phyloP scores from a whole-genome alignment of 495 filamentous ascomycete genomes.

The Annulohypoxylon stygium region DNA sequence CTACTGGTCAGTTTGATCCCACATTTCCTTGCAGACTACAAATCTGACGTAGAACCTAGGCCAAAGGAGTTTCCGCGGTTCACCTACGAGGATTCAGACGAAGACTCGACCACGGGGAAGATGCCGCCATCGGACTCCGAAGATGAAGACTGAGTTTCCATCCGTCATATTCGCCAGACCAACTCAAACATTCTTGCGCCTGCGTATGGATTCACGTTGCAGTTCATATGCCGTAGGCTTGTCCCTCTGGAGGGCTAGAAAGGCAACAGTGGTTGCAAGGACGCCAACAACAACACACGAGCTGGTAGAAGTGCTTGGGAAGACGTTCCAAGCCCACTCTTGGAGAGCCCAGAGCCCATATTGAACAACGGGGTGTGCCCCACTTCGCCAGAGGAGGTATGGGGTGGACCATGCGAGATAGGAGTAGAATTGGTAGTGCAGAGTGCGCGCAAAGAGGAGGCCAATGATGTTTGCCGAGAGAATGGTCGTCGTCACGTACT shows the following conservation, averaged over 20 bases:
- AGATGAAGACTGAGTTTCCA: slow-evolving; percentile 58
- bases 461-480: slow-evolving; percentile 86
- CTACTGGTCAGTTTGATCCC: slow-evolving; percentile 78
- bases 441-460: slow-evolving; percentile 87
- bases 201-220: slow-evolving; percentile 31
- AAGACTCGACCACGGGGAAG: slow-evolving; percentile 81
- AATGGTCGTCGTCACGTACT: slow-evolving; percentile 82
- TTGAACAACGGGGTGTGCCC: slow-evolving; percentile 78
- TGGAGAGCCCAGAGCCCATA: slow-evolving; percentile 83
- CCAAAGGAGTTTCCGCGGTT: slow-evolving; percentile 82
- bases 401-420: slow-evolving; percentile 94
- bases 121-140: slow-evolving; percentile 83
- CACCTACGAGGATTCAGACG: slow-evolving; percentile 72
- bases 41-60: slow-evolving; percentile 63
- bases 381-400: slow-evolving; percentile 87
- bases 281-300: slow-evolving; percentile 81
- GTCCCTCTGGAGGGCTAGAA: slow-evolving; percentile 54
- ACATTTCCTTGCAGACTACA: neutral
- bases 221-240: slow-evolving; percentile 31
- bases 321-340: slow-evolving; percentile 98
- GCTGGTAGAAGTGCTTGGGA: slow-evolving; percentile 87
- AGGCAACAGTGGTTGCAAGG: slow-evolving; percentile 73
- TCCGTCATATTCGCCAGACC: slow-evolving; percentile 5
- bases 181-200: slow-evolving; percentile 43
- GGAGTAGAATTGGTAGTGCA: slow-evolving; percentile 98